phyloP scores from a whole-genome alignment of 176 grass and related monocot genomes.

The Lolium rigidum region DNA sequence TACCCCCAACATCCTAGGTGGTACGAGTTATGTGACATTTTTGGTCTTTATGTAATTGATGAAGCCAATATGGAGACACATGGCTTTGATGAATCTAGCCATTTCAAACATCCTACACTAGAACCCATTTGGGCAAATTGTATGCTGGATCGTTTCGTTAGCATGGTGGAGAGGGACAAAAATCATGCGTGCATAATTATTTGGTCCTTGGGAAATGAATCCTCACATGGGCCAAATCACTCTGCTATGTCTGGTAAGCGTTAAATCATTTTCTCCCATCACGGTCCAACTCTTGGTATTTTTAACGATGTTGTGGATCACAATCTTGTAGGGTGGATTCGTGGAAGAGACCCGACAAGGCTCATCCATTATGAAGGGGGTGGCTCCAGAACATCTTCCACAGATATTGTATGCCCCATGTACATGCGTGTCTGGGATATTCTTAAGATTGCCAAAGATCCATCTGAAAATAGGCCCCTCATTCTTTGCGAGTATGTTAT shows the following conservation, averaged over 20 bases:
- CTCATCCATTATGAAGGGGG: conserved; percentile 94
- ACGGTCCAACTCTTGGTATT: conserved; percentile 17
- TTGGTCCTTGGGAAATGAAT: conserved; percentile 97
- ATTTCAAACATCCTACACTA: conserved; percentile 88
- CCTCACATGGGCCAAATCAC: conserved; percentile 90
- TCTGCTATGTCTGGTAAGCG: conserved; percentile 88
- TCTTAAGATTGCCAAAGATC: conserved; percentile 80
- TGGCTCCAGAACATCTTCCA: conserved; percentile 89
- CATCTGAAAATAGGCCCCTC: conserved; percentile 87
- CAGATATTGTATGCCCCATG: conserved; percentile 97
- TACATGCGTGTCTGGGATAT: conserved; percentile 99
- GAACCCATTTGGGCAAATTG: conserved; percentile 80
- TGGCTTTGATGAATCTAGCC: conserved; percentile 77
- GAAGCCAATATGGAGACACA: conserved; percentile 98
- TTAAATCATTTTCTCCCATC: conserved; percentile 43
- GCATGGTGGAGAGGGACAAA: conserved; percentile 98
- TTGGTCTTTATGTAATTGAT: conserved; percentile 94
- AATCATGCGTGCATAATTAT: conserved; percentile 93
- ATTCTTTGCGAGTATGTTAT: conserved; percentile 96
- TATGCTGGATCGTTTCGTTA: conserved; percentile 90
- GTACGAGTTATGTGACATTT: conserved; percentile 96
- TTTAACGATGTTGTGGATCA: conserved; percentile 31
- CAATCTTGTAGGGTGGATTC: conserved; percentile 78
- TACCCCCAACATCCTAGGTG: conserved; percentile 95
- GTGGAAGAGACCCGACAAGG: conserved; percentile 79